Evolutionary conservation across 345 rosid genomes (phyloP), one percentile per base, ranked within the genome.

Genomic region (Erysimum cheiranthoides): DNA sequence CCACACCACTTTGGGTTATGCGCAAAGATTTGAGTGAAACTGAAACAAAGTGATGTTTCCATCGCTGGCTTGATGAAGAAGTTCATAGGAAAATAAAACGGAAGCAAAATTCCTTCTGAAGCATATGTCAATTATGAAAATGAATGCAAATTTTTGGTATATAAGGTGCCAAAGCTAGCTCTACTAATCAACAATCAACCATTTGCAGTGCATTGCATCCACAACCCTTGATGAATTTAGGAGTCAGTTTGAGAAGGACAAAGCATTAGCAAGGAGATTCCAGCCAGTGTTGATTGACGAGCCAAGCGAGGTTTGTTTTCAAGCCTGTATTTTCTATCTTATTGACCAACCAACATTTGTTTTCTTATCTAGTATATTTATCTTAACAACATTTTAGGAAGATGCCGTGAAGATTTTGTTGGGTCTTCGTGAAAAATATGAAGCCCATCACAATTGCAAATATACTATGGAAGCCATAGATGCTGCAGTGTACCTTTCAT

Each of bases 251-350:
- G 99, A 95, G 81, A 87, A 81, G 76, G 99, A 95, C 83, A 92
- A 92, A 87, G 99, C 99, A 62, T 79, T 92, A 71, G 96, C 99
- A 9, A 85, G 97, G 71, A 87, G 99, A 75, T 95, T 95, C 76
- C 99, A 92, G 77, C 99, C 99, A 30, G 93, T 95, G 61, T 73
- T 86, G 81, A 83, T 95, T 69, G 82, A 87, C 71, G 99, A 95
- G 84, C 99, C 99, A 53, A 89, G 85, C 82, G 85, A 95, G 96
- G 99, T 95, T 65, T 50, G 47, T 80, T 61, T 42, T 67, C 34
- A 7, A 35, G 42, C 78, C 57, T 5, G 2, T 36, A 28, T 43
- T 60, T 25, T 59, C 46, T 40, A 65, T 74, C 68, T 11, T 70
- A 40, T 40, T 61, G 60, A 51, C 52, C 21, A 51, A 66, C 17